Evolutionary conservation across 2,329 filamentous ascomycete species (phyloP).

Genomic region (Diaporthe helianthi): DNA sequence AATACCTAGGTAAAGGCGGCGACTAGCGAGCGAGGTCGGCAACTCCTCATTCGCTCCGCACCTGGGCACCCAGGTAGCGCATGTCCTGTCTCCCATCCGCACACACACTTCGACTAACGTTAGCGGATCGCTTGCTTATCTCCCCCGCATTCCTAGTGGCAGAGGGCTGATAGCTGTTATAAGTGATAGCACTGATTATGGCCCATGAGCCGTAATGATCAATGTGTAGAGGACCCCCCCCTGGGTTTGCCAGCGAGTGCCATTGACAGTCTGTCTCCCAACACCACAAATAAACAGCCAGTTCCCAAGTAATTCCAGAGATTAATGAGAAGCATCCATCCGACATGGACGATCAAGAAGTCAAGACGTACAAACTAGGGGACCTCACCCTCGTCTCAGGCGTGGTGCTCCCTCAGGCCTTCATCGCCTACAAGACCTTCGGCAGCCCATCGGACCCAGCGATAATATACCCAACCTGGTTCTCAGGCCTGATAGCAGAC

Average conservation of each 20-base stretch:
- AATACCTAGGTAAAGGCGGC: background rate
- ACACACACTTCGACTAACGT: background rate
- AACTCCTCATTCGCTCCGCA: background rate
- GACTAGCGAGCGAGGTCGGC: background rate
- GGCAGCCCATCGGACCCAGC: constrained; percentile 68
- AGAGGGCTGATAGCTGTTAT: constrained; percentile 4
- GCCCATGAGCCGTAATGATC: background rate
- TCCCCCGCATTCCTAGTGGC: constrained; percentile 13
- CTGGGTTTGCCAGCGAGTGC: background rate
- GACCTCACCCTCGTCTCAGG: constrained; percentile 73
- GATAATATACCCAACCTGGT: constrained; percentile 82
- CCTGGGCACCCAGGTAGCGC: no score
- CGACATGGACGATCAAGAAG: constrained; percentile 27
- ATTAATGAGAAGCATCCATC: background rate
- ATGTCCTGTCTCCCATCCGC: background rate
- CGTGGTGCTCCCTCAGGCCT: constrained; percentile 65
- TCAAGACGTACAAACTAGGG: constrained; percentile 63
- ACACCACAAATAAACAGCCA: background rate
- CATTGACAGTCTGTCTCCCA: background rate
- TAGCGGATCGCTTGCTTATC: constrained; percentile 16
- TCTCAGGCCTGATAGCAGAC: constrained; percentile 65
- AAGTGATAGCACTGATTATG: background rate
- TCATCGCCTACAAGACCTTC: constrained; percentile 80
- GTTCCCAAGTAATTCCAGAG: no score
- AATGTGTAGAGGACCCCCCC: background rate